Percentiles rank a stretch among this genome's conserved stretches.
phyloP scores from a whole-genome alignment of 768 basidiomycete genomes.

The Lactifluus pinguis region DNA sequence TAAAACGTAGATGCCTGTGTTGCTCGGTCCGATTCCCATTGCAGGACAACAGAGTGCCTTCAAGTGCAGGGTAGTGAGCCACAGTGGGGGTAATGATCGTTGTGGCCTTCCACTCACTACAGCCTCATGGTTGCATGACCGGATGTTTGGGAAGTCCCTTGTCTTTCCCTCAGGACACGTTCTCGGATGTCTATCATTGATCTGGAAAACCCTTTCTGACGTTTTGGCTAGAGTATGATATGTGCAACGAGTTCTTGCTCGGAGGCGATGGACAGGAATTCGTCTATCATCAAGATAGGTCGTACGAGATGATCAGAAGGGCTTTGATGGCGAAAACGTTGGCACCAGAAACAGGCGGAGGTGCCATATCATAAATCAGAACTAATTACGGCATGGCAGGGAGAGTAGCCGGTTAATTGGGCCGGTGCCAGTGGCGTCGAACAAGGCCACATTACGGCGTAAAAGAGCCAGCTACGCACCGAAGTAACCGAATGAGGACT shows the following conservation, averaged over 20 bases:
- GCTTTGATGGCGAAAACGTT: neutral
- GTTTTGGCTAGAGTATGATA: too few species aligned
- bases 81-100: too few species aligned
- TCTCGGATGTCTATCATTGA: too few species aligned
- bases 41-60: too few species aligned
- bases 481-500: neutral
- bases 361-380: neutral
- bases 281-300: neutral
- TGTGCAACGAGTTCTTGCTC: neutral
- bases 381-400: neutral
- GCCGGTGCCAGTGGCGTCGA: neutral
- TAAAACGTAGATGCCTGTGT: too few species aligned
- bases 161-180: too few species aligned
- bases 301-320: neutral
- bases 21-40: too few species aligned
- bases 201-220: too few species aligned
- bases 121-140: too few species aligned
- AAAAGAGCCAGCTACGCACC: neutral
- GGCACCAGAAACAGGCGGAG: neutral
- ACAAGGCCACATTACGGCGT: neutral
- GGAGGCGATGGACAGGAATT: neutral
- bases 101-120: too few species aligned
- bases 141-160: too few species aligned
- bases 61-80: too few species aligned
- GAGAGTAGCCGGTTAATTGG: neutral